These are phyloP conservation scores for Stagonosporopsis vannaccii DNA, from an alignment of 2,329 filamentous ascomycete genomes.

Conservation along the genomic window DNA sequence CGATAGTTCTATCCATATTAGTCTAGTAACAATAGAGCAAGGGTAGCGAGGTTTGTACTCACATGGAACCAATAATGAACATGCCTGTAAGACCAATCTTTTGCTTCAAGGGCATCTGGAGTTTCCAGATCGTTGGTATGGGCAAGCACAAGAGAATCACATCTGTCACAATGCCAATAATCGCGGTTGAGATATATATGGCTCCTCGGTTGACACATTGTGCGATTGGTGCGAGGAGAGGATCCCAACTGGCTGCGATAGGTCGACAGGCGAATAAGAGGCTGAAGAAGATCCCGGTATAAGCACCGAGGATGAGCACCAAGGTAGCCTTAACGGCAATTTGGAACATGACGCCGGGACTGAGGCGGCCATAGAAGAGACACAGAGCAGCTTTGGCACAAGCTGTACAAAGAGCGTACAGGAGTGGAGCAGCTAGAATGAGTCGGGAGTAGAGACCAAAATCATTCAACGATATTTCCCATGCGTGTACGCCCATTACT, in stretches of 20 bases:
- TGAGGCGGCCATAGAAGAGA: conserved; percentile 30
- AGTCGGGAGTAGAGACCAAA: conserved; percentile 9
- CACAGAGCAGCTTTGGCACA: conserved; percentile 26
- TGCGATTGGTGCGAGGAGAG: conserved; percentile 9
- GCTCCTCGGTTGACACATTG: conserved; percentile 25
- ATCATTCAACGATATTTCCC: conserved; percentile 21
- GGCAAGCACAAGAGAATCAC: conserved; percentile 28
- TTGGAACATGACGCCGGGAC: conserved; percentile 18
- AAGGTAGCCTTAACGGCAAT: conserved; percentile 22
- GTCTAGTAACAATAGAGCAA: too few species aligned
- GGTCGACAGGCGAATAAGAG: conserved; percentile 33
- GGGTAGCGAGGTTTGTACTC: not conserved
- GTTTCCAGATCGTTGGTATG: conserved; percentile 25
- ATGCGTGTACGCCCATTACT: conserved; percentile 27
- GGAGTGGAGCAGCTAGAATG: conserved; percentile 27
- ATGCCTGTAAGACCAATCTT: conserved; percentile 28
- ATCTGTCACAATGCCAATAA: conserved; percentile 30
- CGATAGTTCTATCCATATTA: not conserved
- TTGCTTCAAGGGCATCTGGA: conserved; percentile 31
- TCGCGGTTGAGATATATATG: conserved; percentile 32
- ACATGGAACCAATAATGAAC: conserved; percentile 26
- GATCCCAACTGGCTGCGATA: conserved; percentile 30
- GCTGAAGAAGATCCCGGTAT: conserved; percentile 32
- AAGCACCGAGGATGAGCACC: conserved; percentile 27
- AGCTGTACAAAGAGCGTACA: conserved; percentile 24